Evolutionary conservation across 2,329 filamentous ascomycete species (phyloP).

Genomic region (Ophiocordyceps robertsii): DNA sequence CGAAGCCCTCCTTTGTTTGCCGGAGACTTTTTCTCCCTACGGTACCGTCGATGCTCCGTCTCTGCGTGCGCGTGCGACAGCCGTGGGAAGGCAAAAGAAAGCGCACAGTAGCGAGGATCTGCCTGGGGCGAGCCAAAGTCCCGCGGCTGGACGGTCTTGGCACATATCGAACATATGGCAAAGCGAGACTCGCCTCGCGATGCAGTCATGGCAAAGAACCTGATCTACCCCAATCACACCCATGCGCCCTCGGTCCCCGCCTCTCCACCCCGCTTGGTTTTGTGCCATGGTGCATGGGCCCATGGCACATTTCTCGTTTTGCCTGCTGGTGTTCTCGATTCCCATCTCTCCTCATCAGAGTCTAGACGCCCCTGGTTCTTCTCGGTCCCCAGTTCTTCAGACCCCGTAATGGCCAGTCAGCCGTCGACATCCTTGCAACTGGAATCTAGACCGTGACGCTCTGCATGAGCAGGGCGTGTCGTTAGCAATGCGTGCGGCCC

Average conservation of each 20-base stretch:
- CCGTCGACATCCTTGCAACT: neutral
- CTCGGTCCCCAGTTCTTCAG: neutral
- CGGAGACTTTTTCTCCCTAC: no score
- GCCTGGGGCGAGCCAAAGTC: no score
- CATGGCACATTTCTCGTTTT: neutral
- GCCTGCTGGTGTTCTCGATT: neutral
- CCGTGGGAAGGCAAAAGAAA: no score
- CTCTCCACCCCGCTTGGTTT: neutral
- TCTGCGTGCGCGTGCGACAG: no score
- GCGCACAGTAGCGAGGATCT: no score
- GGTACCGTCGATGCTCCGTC: no score
- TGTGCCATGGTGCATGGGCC: neutral
- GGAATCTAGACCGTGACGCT: neutral
- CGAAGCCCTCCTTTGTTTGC: no score
- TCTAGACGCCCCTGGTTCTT: neutral
- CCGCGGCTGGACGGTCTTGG: no score
- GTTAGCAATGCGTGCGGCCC: neutral
- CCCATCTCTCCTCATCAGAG: neutral
- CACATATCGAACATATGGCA: no score
- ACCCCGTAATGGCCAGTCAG: neutral
- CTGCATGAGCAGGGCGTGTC: constrained; percentile 1
- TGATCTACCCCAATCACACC: neutral
- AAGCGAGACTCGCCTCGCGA: no score
- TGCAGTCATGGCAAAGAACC: no score
- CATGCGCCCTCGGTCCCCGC: no score